These are phyloP conservation scores for Oldenlandia corymbosa DNA, from an alignment of 257 asterid genomes.

Conservation along the genomic window DNA sequence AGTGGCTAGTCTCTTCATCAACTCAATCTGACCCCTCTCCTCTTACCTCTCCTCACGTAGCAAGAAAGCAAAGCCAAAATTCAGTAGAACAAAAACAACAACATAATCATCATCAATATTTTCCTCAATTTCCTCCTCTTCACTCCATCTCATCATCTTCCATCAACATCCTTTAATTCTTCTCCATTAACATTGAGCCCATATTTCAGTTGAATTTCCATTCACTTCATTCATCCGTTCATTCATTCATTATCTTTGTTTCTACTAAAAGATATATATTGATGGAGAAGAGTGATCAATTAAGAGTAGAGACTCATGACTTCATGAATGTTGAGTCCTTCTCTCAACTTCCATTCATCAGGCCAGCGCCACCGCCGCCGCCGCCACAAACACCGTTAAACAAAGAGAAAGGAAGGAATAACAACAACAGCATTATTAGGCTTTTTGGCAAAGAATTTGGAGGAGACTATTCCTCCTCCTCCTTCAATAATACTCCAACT, in stretches of 20 bases:
- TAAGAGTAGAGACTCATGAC: constrained; percentile 58
- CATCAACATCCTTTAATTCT: background rate
- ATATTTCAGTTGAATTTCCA: no score
- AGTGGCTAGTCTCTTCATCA: no score
- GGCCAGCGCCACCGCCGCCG: constrained; percentile 54
- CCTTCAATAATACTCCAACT: background rate
- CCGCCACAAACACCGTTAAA: no score
- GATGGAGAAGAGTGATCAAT: constrained; percentile 63
- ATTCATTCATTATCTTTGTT: background rate
- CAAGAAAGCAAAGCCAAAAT: no score
- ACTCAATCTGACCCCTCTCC: no score
- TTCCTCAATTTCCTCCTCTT: constrained; percentile 14
- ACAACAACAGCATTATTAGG: no score
- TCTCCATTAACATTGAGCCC: background rate
- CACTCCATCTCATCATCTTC: constrained; percentile 6
- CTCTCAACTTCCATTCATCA: constrained; percentile 89
- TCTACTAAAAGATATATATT: background rate
- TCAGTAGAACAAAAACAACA: no score
- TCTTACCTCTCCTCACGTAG: no score
- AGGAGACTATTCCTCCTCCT: background rate
- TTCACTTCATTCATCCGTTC: background rate
- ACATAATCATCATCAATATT: no score
- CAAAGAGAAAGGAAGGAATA: constrained; percentile 44
- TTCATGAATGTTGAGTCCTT: constrained; percentile 85
- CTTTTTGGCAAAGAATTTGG: constrained; percentile 85